These are phyloP conservation scores for Phaeosphaeria sp. DNA, from an alignment of 2,329 filamentous ascomycete species.

Conservation along the genomic window DNA sequence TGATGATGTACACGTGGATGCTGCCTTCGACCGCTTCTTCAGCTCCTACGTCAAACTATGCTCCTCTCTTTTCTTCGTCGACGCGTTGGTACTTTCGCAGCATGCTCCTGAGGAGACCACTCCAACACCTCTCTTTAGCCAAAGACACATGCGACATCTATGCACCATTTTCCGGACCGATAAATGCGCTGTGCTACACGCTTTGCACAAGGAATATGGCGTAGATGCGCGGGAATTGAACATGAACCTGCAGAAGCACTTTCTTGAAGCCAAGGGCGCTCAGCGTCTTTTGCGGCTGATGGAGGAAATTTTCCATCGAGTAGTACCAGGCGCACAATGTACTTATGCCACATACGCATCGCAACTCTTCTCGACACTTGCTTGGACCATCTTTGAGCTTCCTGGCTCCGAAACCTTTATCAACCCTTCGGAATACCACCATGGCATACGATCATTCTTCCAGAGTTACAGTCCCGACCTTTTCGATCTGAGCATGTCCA, in stretches of 20 bases:
- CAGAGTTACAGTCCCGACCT: slow-evolving; percentile 37
- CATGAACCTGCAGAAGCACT: slow-evolving; percentile 27
- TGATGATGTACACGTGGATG: slow-evolving; percentile 29
- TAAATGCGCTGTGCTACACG: slow-evolving; percentile 28
- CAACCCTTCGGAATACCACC: slow-evolving; percentile 26
- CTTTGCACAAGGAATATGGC: slow-evolving; percentile 37
- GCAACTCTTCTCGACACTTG: slow-evolving; percentile 28
- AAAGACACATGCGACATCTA: slow-evolving; percentile 38
- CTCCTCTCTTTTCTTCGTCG: slow-evolving; percentile 33
- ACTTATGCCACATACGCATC: slow-evolving; percentile 23
- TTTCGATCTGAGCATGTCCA: slow-evolving; percentile 32
- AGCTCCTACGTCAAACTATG: slow-evolving; percentile 36
- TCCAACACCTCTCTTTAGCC: slow-evolving; percentile 26
- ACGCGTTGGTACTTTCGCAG: slow-evolving; percentile 29
- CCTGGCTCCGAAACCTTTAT: slow-evolving; percentile 12
- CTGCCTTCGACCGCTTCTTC: slow-evolving; percentile 36
- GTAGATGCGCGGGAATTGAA: slow-evolving; percentile 27
- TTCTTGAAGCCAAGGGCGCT: slow-evolving; percentile 32
- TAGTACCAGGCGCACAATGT: slow-evolving; percentile 20
- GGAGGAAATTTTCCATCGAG: slow-evolving; percentile 26
- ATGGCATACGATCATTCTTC: slow-evolving; percentile 31
- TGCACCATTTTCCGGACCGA: slow-evolving; percentile 31
- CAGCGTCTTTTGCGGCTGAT: slow-evolving; percentile 33
- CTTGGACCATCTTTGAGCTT: slow-evolving; percentile 26
- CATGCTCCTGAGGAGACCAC: slow-evolving; percentile 22